Evolutionary conservation across 371 early-diverging fungal genomes (phyloP), one percentile per base, ranked within the genome.

Genomic region (Umbelopsis sp.): DNA sequence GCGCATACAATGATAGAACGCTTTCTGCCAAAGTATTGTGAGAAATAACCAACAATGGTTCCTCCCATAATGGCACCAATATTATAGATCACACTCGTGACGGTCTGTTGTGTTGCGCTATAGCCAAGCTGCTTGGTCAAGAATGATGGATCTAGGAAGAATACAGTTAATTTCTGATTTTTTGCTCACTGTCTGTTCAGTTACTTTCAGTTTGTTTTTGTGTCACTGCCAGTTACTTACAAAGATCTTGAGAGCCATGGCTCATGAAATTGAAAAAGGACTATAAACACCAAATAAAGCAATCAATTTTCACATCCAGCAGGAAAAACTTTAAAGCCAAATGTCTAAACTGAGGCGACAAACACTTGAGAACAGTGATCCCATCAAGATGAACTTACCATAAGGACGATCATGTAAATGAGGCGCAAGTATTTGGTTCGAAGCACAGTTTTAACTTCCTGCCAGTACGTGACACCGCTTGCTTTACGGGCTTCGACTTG

Each of bases 241-340:
- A 92, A 37, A 93, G 70, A 74, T 91, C 93, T 66, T 91, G 90
- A 32, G 85, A 82, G 25, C 93, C 91, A 67, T 91, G 91, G 4
- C 85, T 85, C 66, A 91, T 80, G 72, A 90, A 92, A 72, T 88
- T 89, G 78, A 87, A 29, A 4, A 29, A 29, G 29, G 29, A 29
- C 29, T 29, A 29, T 29, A 29, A 29, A 29, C 29, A 29, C 29
- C 29, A 29, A 29, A 29, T 29, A 29, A 29, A 29, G 29, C 29
- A 29, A 29, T 29, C 29, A 29, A 29, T 29, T 29, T 29, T 29
- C 29, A 29, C 4, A 29, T 29, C 1, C 29, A 29, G 29, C 29
- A 4, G 29, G 29, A 29, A 29, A 29, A 29, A 29, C 29, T 29
- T 29, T 29, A 4, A 29, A 29, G 29, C 29, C 29, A 29, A 29